Evolutionary conservation across 306 rosid species (phyloP).

Genomic region (Prunus davidiana): DNA sequence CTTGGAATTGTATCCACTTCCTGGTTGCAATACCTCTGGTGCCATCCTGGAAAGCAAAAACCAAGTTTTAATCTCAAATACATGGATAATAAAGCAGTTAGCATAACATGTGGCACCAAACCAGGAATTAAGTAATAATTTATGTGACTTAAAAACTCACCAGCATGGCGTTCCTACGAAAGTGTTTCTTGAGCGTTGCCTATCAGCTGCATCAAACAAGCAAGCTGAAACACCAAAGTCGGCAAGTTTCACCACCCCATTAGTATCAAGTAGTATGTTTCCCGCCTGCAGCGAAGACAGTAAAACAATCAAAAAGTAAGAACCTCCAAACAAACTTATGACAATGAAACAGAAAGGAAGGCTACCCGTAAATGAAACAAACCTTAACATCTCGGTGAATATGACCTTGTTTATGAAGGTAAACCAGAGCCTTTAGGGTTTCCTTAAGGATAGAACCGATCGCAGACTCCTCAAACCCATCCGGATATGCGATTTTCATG

Average conservation of each 20-base stretch:
- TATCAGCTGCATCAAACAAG: constrained; percentile 91
- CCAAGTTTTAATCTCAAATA: constrained; percentile 6
- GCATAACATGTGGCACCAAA: neutral
- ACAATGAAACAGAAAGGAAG: neutral
- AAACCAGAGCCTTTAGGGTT: constrained; percentile 84
- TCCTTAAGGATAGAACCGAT: constrained; percentile 83
- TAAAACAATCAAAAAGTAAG: constrained; percentile 1
- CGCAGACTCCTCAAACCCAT: constrained; percentile 85
- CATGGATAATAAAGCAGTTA: constrained; percentile 5
- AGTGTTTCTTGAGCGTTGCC: constrained; percentile 86
- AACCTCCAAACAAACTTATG: constrained; percentile 7
- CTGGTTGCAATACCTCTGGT: constrained; percentile 99
- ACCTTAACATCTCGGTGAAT: constrained; percentile 97
- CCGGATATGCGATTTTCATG: constrained; percentile 83
- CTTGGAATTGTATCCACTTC: constrained; percentile 96
- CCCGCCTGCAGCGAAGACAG: constrained; percentile 62
- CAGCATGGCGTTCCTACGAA: constrained; percentile 99
- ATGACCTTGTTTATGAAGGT: constrained; percentile 90
- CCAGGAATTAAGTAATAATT: neutral
- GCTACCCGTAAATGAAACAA: neutral
- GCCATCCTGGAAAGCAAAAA: constrained; percentile 76
- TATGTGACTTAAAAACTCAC: constrained; percentile 28
- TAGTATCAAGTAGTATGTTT: constrained; percentile 71
- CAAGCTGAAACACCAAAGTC: constrained; percentile 99
- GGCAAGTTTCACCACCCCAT: constrained; percentile 82